Evolutionary conservation across 768 basidiomycete species (phyloP), one percentile per base, ranked within the genome.

Genomic region (Hydnum rufescens): DNA sequence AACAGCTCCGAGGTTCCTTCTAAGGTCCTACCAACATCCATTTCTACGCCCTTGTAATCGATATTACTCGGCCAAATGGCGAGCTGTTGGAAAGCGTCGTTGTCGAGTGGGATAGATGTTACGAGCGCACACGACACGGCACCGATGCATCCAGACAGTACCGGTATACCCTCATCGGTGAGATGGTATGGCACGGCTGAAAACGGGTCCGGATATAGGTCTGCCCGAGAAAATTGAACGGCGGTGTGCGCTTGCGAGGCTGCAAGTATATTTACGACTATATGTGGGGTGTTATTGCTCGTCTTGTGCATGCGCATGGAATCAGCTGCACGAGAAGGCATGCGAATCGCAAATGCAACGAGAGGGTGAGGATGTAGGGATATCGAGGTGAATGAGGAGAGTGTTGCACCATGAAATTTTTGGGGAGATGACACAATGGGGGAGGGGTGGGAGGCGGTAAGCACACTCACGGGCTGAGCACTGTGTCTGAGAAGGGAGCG

Each of bases 311-410:
- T 39, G 5, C 56, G 55, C 26, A 84, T 71, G 0, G 75, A 67
- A 2, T 70, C 66, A 0, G 89, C 88, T 77, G 93, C 84, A 3
- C 88, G 73, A 0, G 89, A 93, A 3, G 92, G 92, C 18, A 88
- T 71, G 31, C 88, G 81, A 19, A 97, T 72, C 18, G 89, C 81
- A 64, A 96, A 97, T 0, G 87, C 74, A 60, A 97, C 74, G 53
- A 95, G 74, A 0, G 90, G 88, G 58, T 77, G 69, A 1, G 92
- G 92, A 58, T 88, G 77, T 71, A 97, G 76, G 2, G 92, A 77
- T 60, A 96, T 78, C 28, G 88, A 89, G 22, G 87, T 78, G 63
- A 97, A 89, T 0, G 89, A 93, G 5, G 92, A 92, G 30, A 97
- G 71, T 1, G 92, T 96, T 22, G 89, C 88, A 58, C 92, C 90